phyloP scores from a whole-genome alignment of 2,329 filamentous ascomycete species.

The Pestalotiopsis sp. region DNA sequence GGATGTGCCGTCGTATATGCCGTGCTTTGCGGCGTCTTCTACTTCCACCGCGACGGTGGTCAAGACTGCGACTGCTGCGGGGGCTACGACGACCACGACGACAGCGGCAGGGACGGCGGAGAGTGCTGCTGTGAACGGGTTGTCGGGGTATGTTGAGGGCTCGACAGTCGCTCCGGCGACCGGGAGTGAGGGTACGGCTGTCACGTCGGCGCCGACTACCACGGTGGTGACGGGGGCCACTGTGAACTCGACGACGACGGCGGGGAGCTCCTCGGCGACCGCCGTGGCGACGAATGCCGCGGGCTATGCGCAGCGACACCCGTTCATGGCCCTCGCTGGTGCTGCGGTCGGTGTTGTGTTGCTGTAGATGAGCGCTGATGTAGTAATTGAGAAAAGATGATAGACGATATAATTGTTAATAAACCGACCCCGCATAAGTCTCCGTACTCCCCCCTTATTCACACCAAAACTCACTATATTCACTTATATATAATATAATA shows the following conservation, averaged over 20 bases:
- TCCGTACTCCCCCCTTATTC: too few species aligned
- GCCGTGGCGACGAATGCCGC: neutral
- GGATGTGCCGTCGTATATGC: neutral
- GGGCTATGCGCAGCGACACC: neutral
- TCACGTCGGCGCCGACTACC: neutral
- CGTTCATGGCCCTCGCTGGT: neutral
- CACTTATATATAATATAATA: too few species aligned
- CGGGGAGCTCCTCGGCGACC: neutral
- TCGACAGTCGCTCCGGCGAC: neutral
- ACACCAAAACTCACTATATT: too few species aligned
- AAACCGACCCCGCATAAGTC: too few species aligned
- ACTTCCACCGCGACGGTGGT: neutral
- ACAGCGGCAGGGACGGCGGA: neutral
- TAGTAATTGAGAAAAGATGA: too few species aligned
- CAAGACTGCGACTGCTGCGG: neutral
- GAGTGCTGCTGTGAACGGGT: too few species aligned
- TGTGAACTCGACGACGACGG: neutral
- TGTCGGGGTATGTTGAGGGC: neutral
- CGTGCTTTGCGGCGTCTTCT: neutral
- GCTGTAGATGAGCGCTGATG: neutral
- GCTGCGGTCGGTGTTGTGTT: neutral
- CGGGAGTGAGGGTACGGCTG: too few species aligned
- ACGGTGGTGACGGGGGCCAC: neutral
- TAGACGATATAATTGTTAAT: too few species aligned
- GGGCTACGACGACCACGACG: neutral